Conservation (phyloP, 768 basidiomycete species). For the Suillus brevipes region DNA sequence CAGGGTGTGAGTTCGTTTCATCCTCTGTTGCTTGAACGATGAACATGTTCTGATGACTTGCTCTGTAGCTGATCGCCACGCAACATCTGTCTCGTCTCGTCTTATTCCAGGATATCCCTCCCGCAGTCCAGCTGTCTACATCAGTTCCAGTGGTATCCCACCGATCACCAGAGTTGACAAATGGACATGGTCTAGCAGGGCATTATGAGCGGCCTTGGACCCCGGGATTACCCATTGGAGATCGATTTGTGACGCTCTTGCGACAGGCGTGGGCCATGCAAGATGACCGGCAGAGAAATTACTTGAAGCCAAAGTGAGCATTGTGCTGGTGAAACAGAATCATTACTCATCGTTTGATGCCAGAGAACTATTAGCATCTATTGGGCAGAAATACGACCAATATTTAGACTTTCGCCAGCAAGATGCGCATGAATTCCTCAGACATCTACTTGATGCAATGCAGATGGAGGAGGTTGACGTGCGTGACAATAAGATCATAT, state of each 20-base stretch:
- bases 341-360: neutral
- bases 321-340: conserved; percentile 4
- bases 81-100: conserved; percentile 57
- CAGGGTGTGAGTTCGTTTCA: conserved; percentile 64
- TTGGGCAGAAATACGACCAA: conserved; percentile 89
- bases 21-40: conserved; percentile 15
- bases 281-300: conserved; percentile 47
- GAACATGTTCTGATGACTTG: neutral
- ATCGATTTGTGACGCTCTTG: conserved; percentile 63
- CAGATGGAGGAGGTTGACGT: conserved; percentile 95
- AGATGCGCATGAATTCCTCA: conserved; percentile 92
- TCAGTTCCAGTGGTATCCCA: conserved; percentile 42
- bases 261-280: conserved; percentile 66
- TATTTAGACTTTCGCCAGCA: conserved; percentile 95
- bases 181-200: conserved; percentile 58
- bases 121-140: conserved; percentile 39
- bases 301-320: conserved; percentile 68
- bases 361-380: conserved; percentile 61
- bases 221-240: conserved; percentile 67
- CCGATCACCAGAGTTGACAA: conserved; percentile 65
- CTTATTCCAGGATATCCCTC: conserved; percentile 51
- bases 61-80: conserved; percentile 63
- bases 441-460: conserved; percentile 88
- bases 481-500: conserved; percentile 24
- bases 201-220: conserved; percentile 52